Evolutionary conservation across 805 yeast genomes (phyloP).

Genomic region (Huiozyma naganishii): DNA sequence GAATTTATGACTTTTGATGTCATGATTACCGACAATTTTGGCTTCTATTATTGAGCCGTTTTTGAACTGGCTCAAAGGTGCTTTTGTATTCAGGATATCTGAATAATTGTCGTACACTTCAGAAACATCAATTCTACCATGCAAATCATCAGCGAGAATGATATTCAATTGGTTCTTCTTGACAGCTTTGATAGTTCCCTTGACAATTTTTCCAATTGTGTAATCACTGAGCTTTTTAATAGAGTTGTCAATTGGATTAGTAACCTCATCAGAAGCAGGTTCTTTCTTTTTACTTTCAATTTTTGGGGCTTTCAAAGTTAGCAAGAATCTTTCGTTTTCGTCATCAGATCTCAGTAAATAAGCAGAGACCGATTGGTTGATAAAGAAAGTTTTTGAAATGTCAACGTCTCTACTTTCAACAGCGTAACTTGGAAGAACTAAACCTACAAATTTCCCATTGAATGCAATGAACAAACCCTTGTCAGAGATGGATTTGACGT

Average conservation of each 20-base stretch:
- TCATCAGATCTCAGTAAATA: constrained; percentile 59
- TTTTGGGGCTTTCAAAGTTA: constrained; percentile 41
- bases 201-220: constrained; percentile 49
- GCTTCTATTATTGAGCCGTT: constrained; percentile 50
- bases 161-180: constrained; percentile 69
- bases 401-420: constrained; percentile 43
- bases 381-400: constrained; percentile 41
- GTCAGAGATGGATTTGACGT: constrained; percentile 63
- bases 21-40: constrained; percentile 67
- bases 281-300: constrained; percentile 8
- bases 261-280: constrained; percentile 17
- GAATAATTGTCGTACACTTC: constrained; percentile 47
- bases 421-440: constrained; percentile 67
- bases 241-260: constrained; percentile 52
- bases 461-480: constrained; percentile 79
- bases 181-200: constrained; percentile 49
- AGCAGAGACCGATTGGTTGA: constrained; percentile 63
- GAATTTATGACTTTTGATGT: constrained; percentile 55
- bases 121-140: constrained; percentile 70
- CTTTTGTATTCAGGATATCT: constrained; percentile 45
- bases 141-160: constrained; percentile 62
- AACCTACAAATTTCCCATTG: constrained; percentile 70
- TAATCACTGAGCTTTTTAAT: constrained; percentile 41
- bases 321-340: constrained; percentile 56
- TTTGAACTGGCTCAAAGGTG: constrained; percentile 50